Base-by-base conservation (phyloP, 2,329 filamentous ascomycete species). In the Emergomyces pasteurianus region DNA sequence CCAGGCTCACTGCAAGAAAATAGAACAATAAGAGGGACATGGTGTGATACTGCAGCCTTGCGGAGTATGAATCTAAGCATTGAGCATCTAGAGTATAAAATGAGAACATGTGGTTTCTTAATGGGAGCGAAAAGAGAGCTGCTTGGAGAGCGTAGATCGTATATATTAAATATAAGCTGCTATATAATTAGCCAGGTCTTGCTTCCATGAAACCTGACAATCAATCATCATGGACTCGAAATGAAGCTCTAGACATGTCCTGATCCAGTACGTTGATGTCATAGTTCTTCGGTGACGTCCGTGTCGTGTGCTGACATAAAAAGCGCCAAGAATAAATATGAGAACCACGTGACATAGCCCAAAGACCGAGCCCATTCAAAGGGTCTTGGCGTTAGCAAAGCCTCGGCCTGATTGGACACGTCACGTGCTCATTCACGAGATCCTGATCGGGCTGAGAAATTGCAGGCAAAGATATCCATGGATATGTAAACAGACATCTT, bases 361-460 rank as follows among this genome's bases (percentile, higher is more conserved):
- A 31, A 31, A 31, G 31, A 7, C 3, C 31, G 31, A 7, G 7
- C 7, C 31, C 34, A 9, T n/a, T 43, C n/a, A 16, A 21, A 43
- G 2, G 23, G 43, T 16, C 46, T 49, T 49, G 46, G 46, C 46
- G 34, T 52, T 34, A 3, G 18, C 26, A 21, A 53, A 53, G 16
- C 55, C 55, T 57, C 55, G 40, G 55, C 40, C 55, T 57, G 40
- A 57, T 57, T 57, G 55, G 55, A 10, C 28, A 18, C 26, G 16
- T 47, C 55, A 57, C 55, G 55, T 57, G 55, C 7, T 26, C 7
- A 18, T 3, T 8, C n/a, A 8, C 26, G n/a, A n/a, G n/a, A n/a
- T 57, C 40, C 55, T 47, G 55, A 34, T 34, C 40, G 38, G 54
- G 34, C n/a, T 23, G 38, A 56, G 53, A 56, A 56, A 56, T 26